A percentile compares a stretch with the other conserved stretches of the same genome.
These are phyloP conservation scores for Rugiboletus extremiorientalis DNA, from an alignment of 1,284 basidiomycete genomes.

Conservation along the genomic window DNA sequence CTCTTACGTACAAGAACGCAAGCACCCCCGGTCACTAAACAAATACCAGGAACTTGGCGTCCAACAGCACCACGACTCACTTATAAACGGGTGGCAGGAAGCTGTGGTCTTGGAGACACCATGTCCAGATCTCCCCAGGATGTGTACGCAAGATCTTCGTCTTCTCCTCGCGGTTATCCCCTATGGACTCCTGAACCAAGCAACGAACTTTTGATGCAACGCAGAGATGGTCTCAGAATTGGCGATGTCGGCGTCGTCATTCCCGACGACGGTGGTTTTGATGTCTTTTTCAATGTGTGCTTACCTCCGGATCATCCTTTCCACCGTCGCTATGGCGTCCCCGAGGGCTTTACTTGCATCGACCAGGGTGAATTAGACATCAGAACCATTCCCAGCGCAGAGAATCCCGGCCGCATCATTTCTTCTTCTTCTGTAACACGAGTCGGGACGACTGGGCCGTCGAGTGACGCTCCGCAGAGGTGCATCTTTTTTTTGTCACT, in stretches of 20 bases:
- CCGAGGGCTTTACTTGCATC: conserved; percentile 9
- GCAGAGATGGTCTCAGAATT: conserved; percentile 16
- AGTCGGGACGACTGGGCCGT: not conserved
- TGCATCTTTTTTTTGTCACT: not conserved
- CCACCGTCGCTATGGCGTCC: conserved; percentile 12
- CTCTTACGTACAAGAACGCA: not conserved
- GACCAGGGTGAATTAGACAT: not conserved
- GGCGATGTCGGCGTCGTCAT: conserved; percentile 19
- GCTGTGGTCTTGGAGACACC: not conserved
- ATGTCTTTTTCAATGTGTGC: conserved; percentile 32
- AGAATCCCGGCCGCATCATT: not conserved
- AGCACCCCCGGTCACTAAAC: not conserved
- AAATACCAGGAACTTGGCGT: not conserved
- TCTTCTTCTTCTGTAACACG: conserved; percentile 1
- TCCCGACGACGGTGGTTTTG: conserved; percentile 25
- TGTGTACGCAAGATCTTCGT: conserved; percentile 8
- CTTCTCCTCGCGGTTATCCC: conserved; percentile 31
- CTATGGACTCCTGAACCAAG: conserved; percentile 29
- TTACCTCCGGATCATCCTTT: conserved; percentile 14
- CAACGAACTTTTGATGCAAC: conserved; percentile 18
- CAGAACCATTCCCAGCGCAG: not conserved
- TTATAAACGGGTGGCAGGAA: not conserved
- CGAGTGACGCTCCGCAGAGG: not conserved
- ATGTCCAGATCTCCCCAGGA: conserved; percentile 9
- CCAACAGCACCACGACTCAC: not conserved